Evolutionary conservation across 2,329 filamentous ascomycete genomes (phyloP).

Genomic region (Neopestalotiopsis sp.): DNA sequence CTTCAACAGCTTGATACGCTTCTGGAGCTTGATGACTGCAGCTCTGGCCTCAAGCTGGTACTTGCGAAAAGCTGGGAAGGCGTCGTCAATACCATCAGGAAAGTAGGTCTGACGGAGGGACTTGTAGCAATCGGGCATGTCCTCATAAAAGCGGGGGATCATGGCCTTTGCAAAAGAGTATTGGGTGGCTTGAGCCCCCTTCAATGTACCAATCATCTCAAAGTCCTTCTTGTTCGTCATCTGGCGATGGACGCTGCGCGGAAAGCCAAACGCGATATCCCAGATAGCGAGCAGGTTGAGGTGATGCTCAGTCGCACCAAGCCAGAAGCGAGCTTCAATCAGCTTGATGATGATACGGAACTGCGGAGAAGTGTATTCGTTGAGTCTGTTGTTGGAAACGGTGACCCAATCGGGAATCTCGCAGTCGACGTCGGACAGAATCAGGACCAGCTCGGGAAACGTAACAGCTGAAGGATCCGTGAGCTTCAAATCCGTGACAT

Average conservation of each 20-base stretch:
- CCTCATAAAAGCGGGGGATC: neutral
- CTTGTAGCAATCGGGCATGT: slow-evolving; percentile 13
- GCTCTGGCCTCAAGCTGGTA: slow-evolving; percentile 11
- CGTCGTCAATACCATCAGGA: slow-evolving; percentile 21
- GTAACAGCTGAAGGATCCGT: neutral
- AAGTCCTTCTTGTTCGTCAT: slow-evolving; percentile 1
- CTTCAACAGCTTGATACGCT: neutral
- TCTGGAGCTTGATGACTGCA: slow-evolving; percentile 11
- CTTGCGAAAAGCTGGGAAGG: slow-evolving; percentile 16
- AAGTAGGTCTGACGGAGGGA: slow-evolving; percentile 16
- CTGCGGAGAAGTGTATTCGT: slow-evolving; percentile 13
- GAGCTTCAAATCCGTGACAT: neutral
- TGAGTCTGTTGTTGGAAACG: neutral
- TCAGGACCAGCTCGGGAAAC: slow-evolving; percentile 6
- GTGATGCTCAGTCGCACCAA: neutral
- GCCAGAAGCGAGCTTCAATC: slow-evolving; percentile 21
- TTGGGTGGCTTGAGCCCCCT: neutral
- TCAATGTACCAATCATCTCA: neutral
- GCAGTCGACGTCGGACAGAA: slow-evolving; percentile 3
- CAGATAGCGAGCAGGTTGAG: slow-evolving; percentile 12
- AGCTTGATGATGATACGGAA: slow-evolving; percentile 14
- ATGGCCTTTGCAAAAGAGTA: neutral
- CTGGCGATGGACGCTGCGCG: slow-evolving; percentile 15
- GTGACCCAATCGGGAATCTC: slow-evolving; percentile 16
- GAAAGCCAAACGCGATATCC: slow-evolving; percentile 15